Percentiles rank a stretch among this genome's conserved stretches.
phyloP scores from a whole-genome alignment of 1,284 basidiomycete species.

The Rhodotorula sp. region DNA sequence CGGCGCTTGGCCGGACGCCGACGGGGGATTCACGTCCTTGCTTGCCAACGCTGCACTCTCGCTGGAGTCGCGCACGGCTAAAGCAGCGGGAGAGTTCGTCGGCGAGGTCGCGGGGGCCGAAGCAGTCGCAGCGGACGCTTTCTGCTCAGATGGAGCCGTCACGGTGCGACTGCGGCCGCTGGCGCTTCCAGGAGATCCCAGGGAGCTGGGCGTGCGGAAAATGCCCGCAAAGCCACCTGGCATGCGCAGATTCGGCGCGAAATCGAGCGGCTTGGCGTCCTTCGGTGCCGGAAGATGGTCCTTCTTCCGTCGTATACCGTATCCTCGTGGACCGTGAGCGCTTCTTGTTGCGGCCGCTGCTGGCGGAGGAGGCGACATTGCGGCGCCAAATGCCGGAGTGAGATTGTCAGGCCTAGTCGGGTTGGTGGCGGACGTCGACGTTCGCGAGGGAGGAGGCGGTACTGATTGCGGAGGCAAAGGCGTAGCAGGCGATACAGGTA shows the following conservation, averaged over 20 bases:
- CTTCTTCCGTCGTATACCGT: neutral
- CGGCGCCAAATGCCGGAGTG: neutral
- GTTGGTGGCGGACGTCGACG: neutral
- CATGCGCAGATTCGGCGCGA: neutral
- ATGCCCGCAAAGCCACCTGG: neutral
- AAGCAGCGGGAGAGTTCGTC: too few relatives aligned
- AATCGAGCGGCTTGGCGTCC: neutral
- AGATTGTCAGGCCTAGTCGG: neutral
- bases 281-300: neutral
- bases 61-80: too few relatives aligned
- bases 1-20: too few relatives aligned
- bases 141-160: neutral
- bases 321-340: neutral
- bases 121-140: too few relatives aligned
- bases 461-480: constrained; percentile 17
- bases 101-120: neutral
- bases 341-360: neutral
- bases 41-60: too few relatives aligned
- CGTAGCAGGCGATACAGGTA: constrained; percentile 26
- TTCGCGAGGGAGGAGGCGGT: neutral
- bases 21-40: too few relatives aligned
- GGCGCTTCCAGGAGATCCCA: neutral
- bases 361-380: neutral
- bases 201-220: constrained; percentile 3
- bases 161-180: neutral